Evolutionary conservation across 495 filamentous ascomycete genomes (phyloP), one percentile per base, ranked within the genome.

Genomic region (Xylaria scruposa): DNA sequence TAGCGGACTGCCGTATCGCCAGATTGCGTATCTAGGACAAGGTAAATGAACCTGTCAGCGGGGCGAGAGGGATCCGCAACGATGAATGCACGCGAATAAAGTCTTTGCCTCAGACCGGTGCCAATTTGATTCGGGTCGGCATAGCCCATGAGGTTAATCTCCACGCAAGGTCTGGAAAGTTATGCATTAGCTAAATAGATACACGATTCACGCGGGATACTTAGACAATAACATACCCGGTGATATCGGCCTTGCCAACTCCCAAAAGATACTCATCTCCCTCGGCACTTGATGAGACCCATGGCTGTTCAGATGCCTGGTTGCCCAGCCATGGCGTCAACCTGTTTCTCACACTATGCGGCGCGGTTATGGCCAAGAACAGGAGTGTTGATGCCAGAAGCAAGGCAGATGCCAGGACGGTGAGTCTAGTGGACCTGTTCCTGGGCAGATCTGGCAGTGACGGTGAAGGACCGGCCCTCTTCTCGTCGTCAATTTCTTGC

Each of bases 171-270:
- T 7, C 91, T 91, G 65, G 4, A 70, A 49, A 58, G 21, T n/a
- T n/a, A 31, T 21, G 60, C 44, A 68, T 67, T 38, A 63, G 73
- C 36, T 68, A 70, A 66, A 70, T 73, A 47, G 59, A 10, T 15
- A 46, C 42, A 44, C n/a, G 29, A 17, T 29, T 8, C 17, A 42
- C 15, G 5, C 15, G 19, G 40, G 19, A 63, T 36, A 4, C 17
- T 65, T 40, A n/a, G 66, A 59, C 60, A 26, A 71, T 53, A 46
- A 70, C 80, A 69, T 85, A 93, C 83, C 95, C 96, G 36, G 96
- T 99, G 74, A 99, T 94, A 83, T 99, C 96, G 24, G 91, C 94
- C 78, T 97, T 97, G 19, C 96, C 96, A 2, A 94, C 93, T 2
- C 96, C 96, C n/a, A 99, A 78, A 8, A 97, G 81, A 73, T 97